A percentile compares a stretch with the other conserved stretches of the same genome.
Evolutionary conservation across 192 early-diverging fungal genomes (phyloP).

Genomic region (Spinellus fusiger): DNA sequence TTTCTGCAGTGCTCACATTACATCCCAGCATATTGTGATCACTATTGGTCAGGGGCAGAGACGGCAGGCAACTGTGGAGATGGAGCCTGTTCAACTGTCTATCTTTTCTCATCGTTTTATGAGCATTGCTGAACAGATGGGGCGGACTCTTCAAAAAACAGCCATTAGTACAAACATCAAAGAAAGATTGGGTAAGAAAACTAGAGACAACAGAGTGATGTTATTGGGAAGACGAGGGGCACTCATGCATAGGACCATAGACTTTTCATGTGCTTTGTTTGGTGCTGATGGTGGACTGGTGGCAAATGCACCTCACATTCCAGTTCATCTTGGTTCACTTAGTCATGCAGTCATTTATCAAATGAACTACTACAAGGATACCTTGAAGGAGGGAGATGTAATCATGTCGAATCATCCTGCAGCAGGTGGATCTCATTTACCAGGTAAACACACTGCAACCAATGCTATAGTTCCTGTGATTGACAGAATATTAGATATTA

Average conservation of each 20-base stretch:
- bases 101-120: conserved; percentile 97
- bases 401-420: conserved; percentile 93
- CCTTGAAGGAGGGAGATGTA: conserved; percentile 87
- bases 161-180: conserved; percentile 97
- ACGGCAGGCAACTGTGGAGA: conserved; percentile 41
- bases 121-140: conserved; percentile 98
- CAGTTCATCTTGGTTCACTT: conserved; percentile 92
- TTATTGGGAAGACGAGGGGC: neutral
- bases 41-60: conserved; percentile 39
- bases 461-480: neutral
- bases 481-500: conserved; percentile 59
- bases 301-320: conserved; percentile 84
- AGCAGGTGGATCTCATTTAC: conserved; percentile 92
- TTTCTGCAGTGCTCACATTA: conserved; percentile 68
- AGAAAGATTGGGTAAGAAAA: conserved; percentile 63
- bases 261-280: conserved; percentile 97
- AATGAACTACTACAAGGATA: conserved; percentile 60
- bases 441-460: conserved; percentile 31
- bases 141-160: conserved; percentile 89
- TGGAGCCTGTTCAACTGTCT: conserved; percentile 86
- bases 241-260: conserved; percentile 24
- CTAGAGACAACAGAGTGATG: neutral
- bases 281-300: conserved; percentile 79
- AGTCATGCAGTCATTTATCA: conserved; percentile 92
- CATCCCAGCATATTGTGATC: conserved; percentile 59